Evolutionary conservation across 352 stramenopile species (phyloP), one percentile per base, ranked within the genome.

Genomic region (Phytophthora rubi): DNA sequence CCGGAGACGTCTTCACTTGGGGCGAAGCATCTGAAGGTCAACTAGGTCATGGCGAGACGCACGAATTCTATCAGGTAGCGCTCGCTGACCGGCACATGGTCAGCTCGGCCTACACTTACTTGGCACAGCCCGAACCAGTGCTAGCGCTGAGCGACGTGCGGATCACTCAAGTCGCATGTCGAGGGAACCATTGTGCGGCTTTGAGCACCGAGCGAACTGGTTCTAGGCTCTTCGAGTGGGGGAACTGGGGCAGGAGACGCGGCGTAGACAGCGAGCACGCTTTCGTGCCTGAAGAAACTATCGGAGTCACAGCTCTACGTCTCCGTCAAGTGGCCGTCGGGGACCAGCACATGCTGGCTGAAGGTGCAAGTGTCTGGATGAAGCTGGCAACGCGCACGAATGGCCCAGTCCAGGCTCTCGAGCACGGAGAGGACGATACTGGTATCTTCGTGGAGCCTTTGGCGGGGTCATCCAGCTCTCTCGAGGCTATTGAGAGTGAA

Each of bases 1-100:
- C 79, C 9, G 83, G 86, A 37, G 82, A 91, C 18, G 83, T 92
- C 10, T 94, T 91, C 68, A 83, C 84, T 12, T 92, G 86, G 86
- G 86, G 86, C 16, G 86, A 94, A 58, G 84, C 80, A 0, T 92
- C 84, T 3, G 86, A 94, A 15, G 86, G 86, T 0, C 86, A 94
- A 53, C 65, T 94, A 2, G 86, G 84, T 2, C 83, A 89, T 32
- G 83, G 86, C 16, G 83, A 91, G 30, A 75, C 73, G 0, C 75
- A 89, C 61, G 48, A 69, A 4, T 73, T 76, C 18, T 90, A 89
- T 32, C 71, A 91, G 30, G 86, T 94, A 33, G 81, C 79, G 16
- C 84, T 92, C 15, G 81, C 83, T 13, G 86, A 94, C 52, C 58
- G 67, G 10, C 71, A 85, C 60, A 85, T 92, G 73, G 59, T 82